A percentile compares a stretch with the other conserved stretches of the same genome.
Conservation (phyloP, 805 yeast species). For the Vanderwaltozyma verrucispora region DNA sequence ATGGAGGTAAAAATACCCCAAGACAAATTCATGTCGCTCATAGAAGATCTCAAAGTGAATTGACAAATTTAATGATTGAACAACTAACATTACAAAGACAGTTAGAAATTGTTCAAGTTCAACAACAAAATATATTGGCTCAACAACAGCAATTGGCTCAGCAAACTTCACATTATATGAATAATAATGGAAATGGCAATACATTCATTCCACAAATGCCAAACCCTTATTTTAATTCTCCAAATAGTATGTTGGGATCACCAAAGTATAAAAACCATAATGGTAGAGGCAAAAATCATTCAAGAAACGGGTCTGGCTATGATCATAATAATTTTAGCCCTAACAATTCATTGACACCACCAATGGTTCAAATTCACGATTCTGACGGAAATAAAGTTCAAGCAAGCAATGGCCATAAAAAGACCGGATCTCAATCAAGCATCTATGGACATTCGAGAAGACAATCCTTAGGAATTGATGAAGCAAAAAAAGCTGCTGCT, state of each 20-base stretch:
- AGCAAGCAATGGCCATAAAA: conserved; percentile 33
- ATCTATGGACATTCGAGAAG: conserved; percentile 78
- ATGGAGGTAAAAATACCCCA: conserved; percentile 36
- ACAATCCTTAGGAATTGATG: conserved; percentile 84
- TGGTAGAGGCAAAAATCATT: conserved; percentile 23
- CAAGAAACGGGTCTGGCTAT: conserved; percentile 28
- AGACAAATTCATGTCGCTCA: conserved; percentile 86
- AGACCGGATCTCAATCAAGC: conserved; percentile 37
- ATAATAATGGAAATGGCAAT: conserved; percentile 8
- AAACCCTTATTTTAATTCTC: conserved; percentile 21
- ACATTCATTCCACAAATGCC: conserved; percentile 14
- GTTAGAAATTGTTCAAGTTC: conserved; percentile 81
- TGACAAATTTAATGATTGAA: conserved; percentile 87
- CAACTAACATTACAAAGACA: conserved; percentile 83
- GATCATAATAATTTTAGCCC: conserved; percentile 25
- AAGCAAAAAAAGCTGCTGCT: conserved; percentile 94
- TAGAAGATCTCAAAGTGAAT: conserved; percentile 85
- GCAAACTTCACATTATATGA: conserved; percentile 39
- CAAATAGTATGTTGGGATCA: conserved; percentile 15
- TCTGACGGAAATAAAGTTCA: conserved; percentile 4
- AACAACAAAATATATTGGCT: conserved; percentile 64
- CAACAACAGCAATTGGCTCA: conserved; percentile 40
- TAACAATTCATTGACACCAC: conserved; percentile 8
- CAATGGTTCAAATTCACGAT: conserved; percentile 7
- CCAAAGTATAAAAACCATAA: conserved; percentile 11